phyloP scores from a whole-genome alignment of 129 eudicot genomes.

The Sambucus nigra region DNA sequence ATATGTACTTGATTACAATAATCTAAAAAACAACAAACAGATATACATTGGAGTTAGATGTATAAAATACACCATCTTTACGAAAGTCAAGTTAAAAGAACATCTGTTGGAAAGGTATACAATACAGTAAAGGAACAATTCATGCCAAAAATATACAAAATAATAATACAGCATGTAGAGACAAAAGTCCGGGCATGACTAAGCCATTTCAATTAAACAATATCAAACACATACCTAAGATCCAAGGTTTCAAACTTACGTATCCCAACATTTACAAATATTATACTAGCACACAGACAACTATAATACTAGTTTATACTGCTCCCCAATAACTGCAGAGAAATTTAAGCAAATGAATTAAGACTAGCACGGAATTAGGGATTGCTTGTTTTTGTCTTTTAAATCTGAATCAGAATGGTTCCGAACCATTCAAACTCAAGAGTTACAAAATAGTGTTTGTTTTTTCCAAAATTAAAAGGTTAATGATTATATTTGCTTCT shows the following conservation, averaged over 20 bases:
- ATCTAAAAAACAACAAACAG: neutral
- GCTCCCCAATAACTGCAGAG: slow-evolving; percentile 1
- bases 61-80: neutral
- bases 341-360: neutral
- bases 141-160: neutral
- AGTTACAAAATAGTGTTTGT: neutral
- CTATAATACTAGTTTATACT: neutral
- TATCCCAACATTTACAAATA: neutral
- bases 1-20: neutral
- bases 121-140: neutral
- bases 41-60: neutral
- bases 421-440: neutral
- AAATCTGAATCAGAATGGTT: neutral
- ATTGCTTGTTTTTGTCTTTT: too few relatives aligned
- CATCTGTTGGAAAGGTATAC: neutral
- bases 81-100: neutral
- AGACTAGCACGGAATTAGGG: too few relatives aligned
- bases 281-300: neutral
- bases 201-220: neutral
- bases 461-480: neutral
- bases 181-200: neutral
- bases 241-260: slow-evolving; percentile 1
- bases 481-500: too few relatives aligned
- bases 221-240: neutral
- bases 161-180: neutral